Evolutionary conservation across 352 stramenopile genomes (phyloP).

Genomic region (Globisporangium nodosum): DNA sequence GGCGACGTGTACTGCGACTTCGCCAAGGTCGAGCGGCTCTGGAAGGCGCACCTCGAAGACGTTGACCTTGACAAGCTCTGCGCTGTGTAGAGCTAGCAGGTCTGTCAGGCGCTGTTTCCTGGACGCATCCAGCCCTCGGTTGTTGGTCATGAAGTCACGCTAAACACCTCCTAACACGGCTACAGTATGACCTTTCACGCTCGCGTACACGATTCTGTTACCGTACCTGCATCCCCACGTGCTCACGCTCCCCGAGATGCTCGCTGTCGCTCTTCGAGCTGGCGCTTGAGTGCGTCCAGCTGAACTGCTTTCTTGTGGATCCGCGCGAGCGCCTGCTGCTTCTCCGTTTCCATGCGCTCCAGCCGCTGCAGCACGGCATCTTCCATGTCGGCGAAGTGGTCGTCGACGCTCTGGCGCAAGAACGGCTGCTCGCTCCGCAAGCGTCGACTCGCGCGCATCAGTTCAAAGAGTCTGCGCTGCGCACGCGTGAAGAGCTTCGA

Average conservation of each 20-base stretch:
- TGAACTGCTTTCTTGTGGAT: slow-evolving; percentile 9
- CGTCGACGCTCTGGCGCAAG: slow-evolving; percentile 6
- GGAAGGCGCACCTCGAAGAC: slow-evolving; percentile 16
- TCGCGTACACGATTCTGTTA: too few species aligned
- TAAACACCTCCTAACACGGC: too few species aligned
- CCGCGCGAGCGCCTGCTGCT: slow-evolving; percentile 3
- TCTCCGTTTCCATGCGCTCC: slow-evolving; percentile 11
- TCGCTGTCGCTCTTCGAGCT: slow-evolving; percentile 5
- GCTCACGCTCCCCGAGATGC: background rate
- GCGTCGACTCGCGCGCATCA: slow-evolving; percentile 3
- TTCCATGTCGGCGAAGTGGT: slow-evolving; percentile 11
- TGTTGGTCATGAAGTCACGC: too few species aligned
- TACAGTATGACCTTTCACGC: too few species aligned
- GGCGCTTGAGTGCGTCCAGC: slow-evolving; percentile 4
- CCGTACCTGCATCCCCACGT: too few species aligned
- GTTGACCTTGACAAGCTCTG: slow-evolving; percentile 11
- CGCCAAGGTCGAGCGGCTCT: slow-evolving; percentile 15
- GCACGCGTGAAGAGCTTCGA: background rate
- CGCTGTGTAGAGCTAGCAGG: background rate
- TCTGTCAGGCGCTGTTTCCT: too few species aligned
- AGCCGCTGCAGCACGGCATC: slow-evolving; percentile 6
- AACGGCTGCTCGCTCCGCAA: slow-evolving; percentile 2
- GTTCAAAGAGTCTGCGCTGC: slow-evolving; percentile 2
- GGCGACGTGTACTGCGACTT: slow-evolving; percentile 19
- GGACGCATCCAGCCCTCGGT: too few species aligned